Evolutionary conservation across 2,329 filamentous ascomycete genomes (phyloP), one percentile per base, ranked within the genome.

Genomic region (Aspergillus sp.): DNA sequence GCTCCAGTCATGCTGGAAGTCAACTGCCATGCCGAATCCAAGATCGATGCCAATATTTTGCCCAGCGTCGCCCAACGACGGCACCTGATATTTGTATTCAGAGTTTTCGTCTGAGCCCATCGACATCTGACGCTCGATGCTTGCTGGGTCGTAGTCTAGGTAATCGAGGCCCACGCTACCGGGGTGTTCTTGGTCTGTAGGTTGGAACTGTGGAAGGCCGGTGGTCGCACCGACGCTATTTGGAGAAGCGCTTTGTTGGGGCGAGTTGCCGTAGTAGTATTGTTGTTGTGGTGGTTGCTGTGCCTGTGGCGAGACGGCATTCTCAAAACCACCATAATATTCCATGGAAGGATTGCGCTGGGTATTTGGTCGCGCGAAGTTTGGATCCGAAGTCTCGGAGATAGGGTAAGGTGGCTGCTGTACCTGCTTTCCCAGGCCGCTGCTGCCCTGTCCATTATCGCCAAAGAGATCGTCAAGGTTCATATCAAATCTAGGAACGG

Each of bases 401-500:
- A 58, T 69, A 60, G 56, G 60, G 48, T 66, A 69, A 2, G 58
- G 64, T 31, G 8, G 27, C 27, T 31, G 27, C 61, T 63, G 73
- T 62, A 57, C 68, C 61, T 54, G 70, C 31, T 61, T 62, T 52
- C 64, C 65, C 43, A 46, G 59, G 59, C 60, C 72, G 58, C 60
- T 72, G 56, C 66, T 69, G 68, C 62, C 67, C 64, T 66, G 73
- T 70, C 66, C 64, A 59, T 76, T 76, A 33, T 82, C 79, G 5
- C 73, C 75, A 67, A 83, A 83, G 1, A 84, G 70, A 56, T 82
- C 79, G 40, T 75, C 78, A 11, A 83, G 70, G 60, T 83, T 80
- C 79, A 83, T 83, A 68, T 87, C 84, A 67, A 86, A 86, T 56
- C 79, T 78, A 3, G 84, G 84, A 12, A 79, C 66, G 17, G 79